Base-by-base conservation (phyloP, 2,329 filamentous ascomycete species). In the Penicillium sp. region DNA sequence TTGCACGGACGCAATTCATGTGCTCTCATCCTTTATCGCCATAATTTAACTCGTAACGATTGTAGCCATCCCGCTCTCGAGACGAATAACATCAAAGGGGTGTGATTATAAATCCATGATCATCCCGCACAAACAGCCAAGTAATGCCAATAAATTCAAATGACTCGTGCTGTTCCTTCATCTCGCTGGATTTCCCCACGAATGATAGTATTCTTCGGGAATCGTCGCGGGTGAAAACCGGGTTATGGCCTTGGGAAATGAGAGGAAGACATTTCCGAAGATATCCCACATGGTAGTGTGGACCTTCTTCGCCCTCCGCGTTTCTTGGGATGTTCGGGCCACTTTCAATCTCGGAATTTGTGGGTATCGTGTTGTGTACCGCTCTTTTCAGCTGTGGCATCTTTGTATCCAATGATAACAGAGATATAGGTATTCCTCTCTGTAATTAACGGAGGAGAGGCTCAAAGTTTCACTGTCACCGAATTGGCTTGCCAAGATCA, bases 71-170 rank as follows among this genome's bases (percentile, higher is more conserved):
- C 60, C 61, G 66, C 68, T 59, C 73, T 68, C 26, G 62, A 63
- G 13, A 64, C 60, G 48, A 61, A 74, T 8, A 64, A 64, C 37
- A 68, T 63, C 47, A 75, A 37, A 24, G 66, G 66, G 42, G 62
- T 58, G 14, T 65, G 63, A 39, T 74, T 51, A 66, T 66, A 73
- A 44, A 59, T 36, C 69, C 74, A 53, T 74, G 68, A 66, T 72
- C 69, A 45, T 66, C 58, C 67, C 69, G 61, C 62, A 61, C 66
- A 69, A 51, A 71, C 59, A 37, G 74, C 68, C 52, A 65, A 55
- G 28, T 68, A 66, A 54, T 73, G 76, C 73, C 72, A 76, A 63
- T 77, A 72, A 56, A 77, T 69, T n/a, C 73, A 21, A 45, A 69
- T 60, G 31, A 51, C 58, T 18, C 51, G 47, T 37, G 24, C 47